Conservation (phyloP, 2,329 filamentous ascomycete species). For the Calonectria pseudoturangicola region DNA sequence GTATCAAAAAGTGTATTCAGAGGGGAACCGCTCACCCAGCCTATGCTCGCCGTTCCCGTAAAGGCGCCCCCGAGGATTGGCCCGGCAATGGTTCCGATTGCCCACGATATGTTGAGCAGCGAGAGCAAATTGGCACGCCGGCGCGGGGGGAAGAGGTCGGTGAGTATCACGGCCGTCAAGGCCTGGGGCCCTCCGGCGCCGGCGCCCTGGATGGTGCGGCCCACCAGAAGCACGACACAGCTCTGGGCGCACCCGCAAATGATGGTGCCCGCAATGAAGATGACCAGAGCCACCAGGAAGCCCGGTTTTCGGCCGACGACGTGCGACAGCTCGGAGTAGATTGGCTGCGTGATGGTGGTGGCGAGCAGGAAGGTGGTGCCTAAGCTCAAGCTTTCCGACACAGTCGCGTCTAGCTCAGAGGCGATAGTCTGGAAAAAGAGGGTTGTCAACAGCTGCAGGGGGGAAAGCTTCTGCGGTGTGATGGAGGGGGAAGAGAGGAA, state of each 20-base stretch:
- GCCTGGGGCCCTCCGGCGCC: constrained; percentile 61
- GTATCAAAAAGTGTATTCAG: not conserved
- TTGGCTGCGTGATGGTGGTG: constrained; percentile 76
- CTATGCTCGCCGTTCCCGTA: constrained; percentile 41
- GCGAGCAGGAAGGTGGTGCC: constrained; percentile 82
- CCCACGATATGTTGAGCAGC: constrained; percentile 68
- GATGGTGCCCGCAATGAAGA: constrained; percentile 65
- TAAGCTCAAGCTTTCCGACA: constrained; percentile 52
- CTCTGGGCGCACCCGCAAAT: constrained; percentile 58
- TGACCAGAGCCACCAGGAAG: constrained; percentile 43
- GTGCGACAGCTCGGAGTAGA: constrained; percentile 60
- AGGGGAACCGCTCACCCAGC: constrained; percentile 46
- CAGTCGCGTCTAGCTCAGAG: constrained; percentile 51
- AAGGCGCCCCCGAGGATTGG: constrained; percentile 53
- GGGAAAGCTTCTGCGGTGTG: not conserved
- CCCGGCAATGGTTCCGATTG: constrained; percentile 69
- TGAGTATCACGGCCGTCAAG: constrained; percentile 58
- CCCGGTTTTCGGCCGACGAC: constrained; percentile 60
- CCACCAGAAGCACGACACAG: constrained; percentile 57
- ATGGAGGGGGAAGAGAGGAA: not conserved
- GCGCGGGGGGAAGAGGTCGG: constrained; percentile 64
- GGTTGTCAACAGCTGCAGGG: constrained; percentile 28
- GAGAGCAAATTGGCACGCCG: constrained; percentile 64
- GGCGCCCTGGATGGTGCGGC: constrained; percentile 60
- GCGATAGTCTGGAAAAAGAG: constrained; percentile 43